phyloP scores from a whole-genome alignment of 1,139 yeast genomes.

The Yamadazyma friedrichii region DNA sequence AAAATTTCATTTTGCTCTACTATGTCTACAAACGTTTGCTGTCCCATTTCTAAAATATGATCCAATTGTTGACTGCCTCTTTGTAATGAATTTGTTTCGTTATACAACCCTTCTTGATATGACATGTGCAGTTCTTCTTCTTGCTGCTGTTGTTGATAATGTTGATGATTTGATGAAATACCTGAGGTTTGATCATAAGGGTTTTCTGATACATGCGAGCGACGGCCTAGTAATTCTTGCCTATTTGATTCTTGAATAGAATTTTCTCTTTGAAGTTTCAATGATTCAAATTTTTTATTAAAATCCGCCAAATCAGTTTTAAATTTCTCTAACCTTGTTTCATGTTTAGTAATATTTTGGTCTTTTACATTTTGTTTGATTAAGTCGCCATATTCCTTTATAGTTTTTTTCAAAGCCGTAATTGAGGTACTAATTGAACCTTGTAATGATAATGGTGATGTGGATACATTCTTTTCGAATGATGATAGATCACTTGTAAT shows the following conservation, averaged over 20 bases:
- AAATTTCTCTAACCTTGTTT: conserved; percentile 60
- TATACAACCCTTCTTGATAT: conserved; percentile 64
- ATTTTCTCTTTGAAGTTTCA: conserved; percentile 67
- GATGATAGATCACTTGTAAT: conserved; percentile 64
- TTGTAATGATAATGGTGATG: conserved; percentile 73
- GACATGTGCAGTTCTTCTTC: conserved; percentile 28
- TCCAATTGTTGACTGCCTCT: conserved; percentile 83
- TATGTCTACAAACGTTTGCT: conserved; percentile 79
- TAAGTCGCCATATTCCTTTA: conserved; percentile 72
- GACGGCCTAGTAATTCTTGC: conserved; percentile 62
- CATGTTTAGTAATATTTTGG: conserved; percentile 61
- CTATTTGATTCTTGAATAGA: conserved; percentile 50
- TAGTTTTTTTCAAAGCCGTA: conserved; percentile 70
- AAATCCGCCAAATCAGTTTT: conserved; percentile 58
- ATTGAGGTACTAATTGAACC: conserved; percentile 84
- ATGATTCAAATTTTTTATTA: conserved; percentile 54
- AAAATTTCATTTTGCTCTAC: conserved; percentile 81
- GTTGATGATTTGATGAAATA: conserved; percentile 2
- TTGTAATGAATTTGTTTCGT: conserved; percentile 64
- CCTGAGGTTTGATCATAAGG: conserved; percentile 47
- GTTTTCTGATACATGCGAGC: conserved; percentile 52
- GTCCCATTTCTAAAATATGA: conserved; percentile 87
- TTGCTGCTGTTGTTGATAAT: conserved; percentile 20
- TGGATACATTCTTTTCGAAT: conserved; percentile 65
- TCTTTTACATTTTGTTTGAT: conserved; percentile 59